Evolutionary conservation across 345 rosid species (phyloP).

Genomic region (Adansonia digitata): DNA sequence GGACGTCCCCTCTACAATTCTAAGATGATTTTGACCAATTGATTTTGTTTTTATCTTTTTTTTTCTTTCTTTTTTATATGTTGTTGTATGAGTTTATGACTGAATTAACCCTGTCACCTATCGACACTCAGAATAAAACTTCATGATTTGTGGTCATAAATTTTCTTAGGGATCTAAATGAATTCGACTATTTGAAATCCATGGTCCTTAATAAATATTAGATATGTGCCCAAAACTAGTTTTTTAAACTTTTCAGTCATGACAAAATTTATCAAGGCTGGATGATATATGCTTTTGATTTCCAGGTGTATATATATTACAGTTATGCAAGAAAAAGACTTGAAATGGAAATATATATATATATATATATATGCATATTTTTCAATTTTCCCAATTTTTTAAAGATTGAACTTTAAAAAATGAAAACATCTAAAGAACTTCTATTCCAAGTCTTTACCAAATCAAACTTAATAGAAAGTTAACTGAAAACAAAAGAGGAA

Average conservation of each 20-base stretch:
- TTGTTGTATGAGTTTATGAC: not conserved
- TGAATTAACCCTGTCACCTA: not conserved
- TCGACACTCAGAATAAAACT: not conserved
- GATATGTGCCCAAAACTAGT: not conserved
- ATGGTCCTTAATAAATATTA: not conserved
- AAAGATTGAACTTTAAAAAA: not conserved
- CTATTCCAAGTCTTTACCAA: not conserved
- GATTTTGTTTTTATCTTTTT: not conserved
- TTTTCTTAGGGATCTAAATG: not conserved
- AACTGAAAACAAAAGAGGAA: not conserved
- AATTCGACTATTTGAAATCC: not conserved
- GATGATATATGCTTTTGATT: not conserved
- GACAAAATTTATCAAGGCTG: not conserved
- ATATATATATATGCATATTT: no score
- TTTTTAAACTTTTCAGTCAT: not conserved
- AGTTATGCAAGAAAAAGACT: not conserved
- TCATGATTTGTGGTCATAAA: not conserved
- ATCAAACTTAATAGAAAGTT: not conserved
- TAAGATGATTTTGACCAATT: not conserved
- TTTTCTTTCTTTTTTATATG: no score
- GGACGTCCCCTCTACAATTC: not conserved
- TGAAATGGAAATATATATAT: not conserved
- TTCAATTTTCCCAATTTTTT: not conserved
- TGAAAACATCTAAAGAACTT: not conserved
- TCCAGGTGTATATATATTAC: not conserved